Evolutionary conservation across 805 yeast species (phyloP).

Genomic region (Hanseniaspora jakobsenii): DNA sequence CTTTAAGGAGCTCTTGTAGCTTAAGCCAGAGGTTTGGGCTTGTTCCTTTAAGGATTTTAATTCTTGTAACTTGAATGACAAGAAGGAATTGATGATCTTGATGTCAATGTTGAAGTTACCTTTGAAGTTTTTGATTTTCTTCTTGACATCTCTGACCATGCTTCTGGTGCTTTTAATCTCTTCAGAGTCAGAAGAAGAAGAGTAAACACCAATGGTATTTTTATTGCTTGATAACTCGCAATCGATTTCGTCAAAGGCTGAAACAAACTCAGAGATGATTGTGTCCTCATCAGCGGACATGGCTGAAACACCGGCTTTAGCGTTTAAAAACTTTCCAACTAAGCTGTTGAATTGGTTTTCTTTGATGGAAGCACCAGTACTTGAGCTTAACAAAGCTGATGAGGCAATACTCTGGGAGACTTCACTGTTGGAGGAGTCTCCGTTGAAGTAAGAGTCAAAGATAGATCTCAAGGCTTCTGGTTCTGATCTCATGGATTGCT

Average conservation of each 20-base stretch:
- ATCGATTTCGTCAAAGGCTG: not conserved
- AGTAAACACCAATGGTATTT: not conserved
- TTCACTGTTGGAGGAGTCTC: not conserved
- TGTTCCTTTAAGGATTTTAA: slow-evolving; percentile 1
- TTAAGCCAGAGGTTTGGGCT: not conserved
- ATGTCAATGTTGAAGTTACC: not conserved
- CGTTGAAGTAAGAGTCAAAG: not conserved
- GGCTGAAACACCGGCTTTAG: not conserved
- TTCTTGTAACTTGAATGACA: not conserved
- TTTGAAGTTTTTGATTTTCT: not conserved
- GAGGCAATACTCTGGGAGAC: not conserved
- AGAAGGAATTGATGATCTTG: not conserved
- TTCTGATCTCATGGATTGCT: not conserved
- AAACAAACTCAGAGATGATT: not conserved
- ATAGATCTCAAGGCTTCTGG: not conserved
- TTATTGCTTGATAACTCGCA: not conserved
- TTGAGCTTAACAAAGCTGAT: not conserved
- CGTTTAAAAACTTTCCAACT: not conserved
- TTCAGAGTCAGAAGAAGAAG: not conserved
- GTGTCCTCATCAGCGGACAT: not conserved
- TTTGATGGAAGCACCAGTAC: not conserved
- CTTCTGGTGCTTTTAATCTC: not conserved
- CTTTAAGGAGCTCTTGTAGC: slow-evolving; percentile 2
- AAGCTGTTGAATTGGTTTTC: not conserved
- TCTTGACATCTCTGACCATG: not conserved